Evolutionary conservation across 805 yeast species (phyloP), one percentile per base, ranked within the genome.

Genomic region (Komagataella pastoris): DNA sequence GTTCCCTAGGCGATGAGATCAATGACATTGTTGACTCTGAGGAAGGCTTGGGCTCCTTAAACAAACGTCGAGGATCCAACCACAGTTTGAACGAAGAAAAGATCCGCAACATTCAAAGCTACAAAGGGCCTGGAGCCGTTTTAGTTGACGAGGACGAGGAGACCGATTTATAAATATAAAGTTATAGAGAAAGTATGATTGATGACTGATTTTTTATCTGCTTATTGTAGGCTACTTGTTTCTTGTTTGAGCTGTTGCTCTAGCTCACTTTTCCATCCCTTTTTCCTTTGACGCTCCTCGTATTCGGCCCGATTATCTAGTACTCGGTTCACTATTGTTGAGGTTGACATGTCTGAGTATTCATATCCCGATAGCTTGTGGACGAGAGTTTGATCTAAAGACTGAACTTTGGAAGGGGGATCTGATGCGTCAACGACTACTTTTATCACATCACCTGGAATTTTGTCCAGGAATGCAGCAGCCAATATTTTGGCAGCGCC

Each of bases 251-350:
- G 56, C 21, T 59, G 57, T 55, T 59, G 58, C 58, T 80, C 85
- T 49, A 65, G 59, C 57, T 76, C 83, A 18, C 81, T 70, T 67
- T 88, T 86, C 79, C 88, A 81, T 2, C 96, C 95, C 68, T 93
- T 91, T 55, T 81, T 80, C 52, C 78, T 73, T 67, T 93, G 98
- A 61, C 99, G 81, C 59, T 84, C 91, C 61, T 86, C 88, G 63
- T 87, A 93, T 17, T 80, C 75, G 19, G 75, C 78, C 55, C 84
- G 74, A 62, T 86, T 80, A 45, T 72, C 67, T 59, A 84, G 68
- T 5, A 93, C 95, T 23, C 99, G 75, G 50, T 77, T 70, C 18
- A 88, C 85, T 53, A 93, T 88, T 40, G 80, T 80, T 52, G 77
- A 76, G 2, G 88, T 79, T 50, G 83, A 79, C 64, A 91, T 74